Evolutionary conservation across 2,329 filamentous ascomycete species (phyloP), one percentile per base, ranked within the genome.

Genomic region (Hortaea werneckii): DNA sequence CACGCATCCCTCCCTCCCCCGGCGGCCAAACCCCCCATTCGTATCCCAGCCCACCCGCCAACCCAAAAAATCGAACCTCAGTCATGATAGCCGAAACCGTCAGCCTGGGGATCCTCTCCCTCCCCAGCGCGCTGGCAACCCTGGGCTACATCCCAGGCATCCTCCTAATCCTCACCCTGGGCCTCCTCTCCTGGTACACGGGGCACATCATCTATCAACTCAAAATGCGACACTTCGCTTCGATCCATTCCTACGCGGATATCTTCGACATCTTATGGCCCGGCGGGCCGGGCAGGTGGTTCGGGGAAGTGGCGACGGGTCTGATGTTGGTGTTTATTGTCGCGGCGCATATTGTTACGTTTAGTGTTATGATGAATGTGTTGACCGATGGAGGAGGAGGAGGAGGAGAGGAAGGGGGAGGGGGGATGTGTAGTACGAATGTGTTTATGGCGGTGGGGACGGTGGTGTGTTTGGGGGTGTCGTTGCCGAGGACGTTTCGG

Each of bases 321-420:
- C 63, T 85, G 12, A 78, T 85, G 62, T 68, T 86, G 35, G 66
- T 82, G 45, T 84, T 87, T 65, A 75, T 84, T 54, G 80, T 83
- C 64, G 80, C 76, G 30, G 83, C 80, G n/a, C 84, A 87, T 64
- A 71, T 83, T 42, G 67, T 86, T 50, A 84, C 81, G 0, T 85
- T 85, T 53, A 75, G 74, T 29, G 81, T 85, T 55, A 82, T 82
- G 53, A 76, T 85, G 64, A 80, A 80, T 54, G 78, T 73, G 43
- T 69, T 86, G 43, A 80, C 79, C 4, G 63, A 75, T 20, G 20
- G 20, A 20, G 20, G 20, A 20, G 20, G 20, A n/a, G n/a, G n/a
- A 20, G 20, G 20, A 4, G 20, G 20, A 20, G n/a, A n/a, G n/a
- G n/a, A n/a, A n/a, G 4, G 20, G 20, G 20, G 20, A 20, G 20